A percentile compares a stretch with the other conserved stretches of the same genome.
These are phyloP conservation scores for Plantago elongata DNA, from an alignment of 257 asterid species.

Conservation along the genomic window DNA sequence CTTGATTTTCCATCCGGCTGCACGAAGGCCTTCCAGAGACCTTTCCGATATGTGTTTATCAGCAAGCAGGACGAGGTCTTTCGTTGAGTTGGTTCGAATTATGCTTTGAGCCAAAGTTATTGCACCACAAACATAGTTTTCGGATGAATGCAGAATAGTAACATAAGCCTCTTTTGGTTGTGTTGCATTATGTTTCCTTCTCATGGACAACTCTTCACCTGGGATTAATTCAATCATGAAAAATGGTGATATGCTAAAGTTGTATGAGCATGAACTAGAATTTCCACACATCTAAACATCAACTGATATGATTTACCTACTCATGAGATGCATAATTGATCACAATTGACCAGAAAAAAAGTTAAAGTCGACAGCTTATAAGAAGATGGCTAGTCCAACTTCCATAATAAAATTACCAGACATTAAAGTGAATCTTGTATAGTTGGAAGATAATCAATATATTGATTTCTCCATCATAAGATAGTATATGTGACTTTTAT, in stretches of 20 bases:
- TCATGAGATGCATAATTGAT: not conserved
- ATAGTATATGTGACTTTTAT: too few species aligned
- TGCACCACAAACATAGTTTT: conserved; percentile 78
- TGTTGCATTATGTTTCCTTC: conserved; percentile 1
- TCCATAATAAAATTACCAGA: too few species aligned
- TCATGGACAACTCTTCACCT: conserved; percentile 32
- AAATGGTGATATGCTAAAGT: not conserved
- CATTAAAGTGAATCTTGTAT: too few species aligned
- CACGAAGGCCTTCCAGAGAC: conserved; percentile 38
- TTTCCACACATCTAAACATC: not conserved
- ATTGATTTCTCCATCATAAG: too few species aligned
- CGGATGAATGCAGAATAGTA: conserved; percentile 68
- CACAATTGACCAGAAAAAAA: too few species aligned
- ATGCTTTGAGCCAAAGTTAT: conserved; percentile 73
- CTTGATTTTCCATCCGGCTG: conserved; percentile 66
- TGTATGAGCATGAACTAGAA: not conserved
- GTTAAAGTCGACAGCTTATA: too few species aligned
- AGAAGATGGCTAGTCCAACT: too few species aligned
- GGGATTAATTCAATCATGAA: conserved; percentile 10
- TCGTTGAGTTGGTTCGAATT: conserved; percentile 47
- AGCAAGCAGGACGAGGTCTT: conserved; percentile 65
- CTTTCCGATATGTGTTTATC: conserved; percentile 45
- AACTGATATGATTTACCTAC: not conserved
- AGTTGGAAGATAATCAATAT: too few species aligned
- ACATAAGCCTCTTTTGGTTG: conserved; percentile 55